Conservation (phyloP, 208 protist genomes). For the Trichomonas vaginalis region DNA sequence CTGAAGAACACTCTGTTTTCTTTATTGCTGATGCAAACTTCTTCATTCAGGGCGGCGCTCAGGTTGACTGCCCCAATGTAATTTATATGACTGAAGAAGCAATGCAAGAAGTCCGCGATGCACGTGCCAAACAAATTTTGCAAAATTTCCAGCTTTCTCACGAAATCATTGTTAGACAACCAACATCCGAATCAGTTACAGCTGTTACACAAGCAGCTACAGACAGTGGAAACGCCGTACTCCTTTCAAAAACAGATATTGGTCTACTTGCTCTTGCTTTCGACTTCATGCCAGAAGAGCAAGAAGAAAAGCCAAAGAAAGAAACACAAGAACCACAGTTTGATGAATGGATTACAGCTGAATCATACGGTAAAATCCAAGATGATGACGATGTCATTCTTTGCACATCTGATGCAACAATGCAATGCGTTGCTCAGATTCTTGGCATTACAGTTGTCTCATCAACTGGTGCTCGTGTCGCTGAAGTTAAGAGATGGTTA, state of each 20-base stretch:
- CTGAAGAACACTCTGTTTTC: not conserved
- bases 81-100: not conserved
- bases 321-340: not conserved
- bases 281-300: not conserved
- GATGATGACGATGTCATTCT: not conserved
- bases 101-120: not conserved
- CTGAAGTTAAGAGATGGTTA: slow-evolving; percentile 6
- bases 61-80: not conserved
- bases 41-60: not conserved
- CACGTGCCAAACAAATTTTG: not conserved
- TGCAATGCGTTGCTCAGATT: not conserved
- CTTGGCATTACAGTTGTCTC: not conserved
- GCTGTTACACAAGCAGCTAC: not conserved
- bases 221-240: not conserved
- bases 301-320: not conserved
- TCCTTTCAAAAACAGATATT: not conserved
- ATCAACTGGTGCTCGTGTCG: not conserved
- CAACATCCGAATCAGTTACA: not conserved
- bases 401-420: slow-evolving; percentile 2
- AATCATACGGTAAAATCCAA: not conserved
- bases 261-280: not conserved
- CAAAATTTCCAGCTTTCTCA: not conserved
- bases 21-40: slow-evolving; percentile 16
- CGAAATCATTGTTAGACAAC: not conserved
- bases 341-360: slow-evolving; percentile 6